Evolutionary conservation across 306 rosid genomes (phyloP), one percentile per base, ranked within the genome.

Genomic region (Cicer bijugum): DNA sequence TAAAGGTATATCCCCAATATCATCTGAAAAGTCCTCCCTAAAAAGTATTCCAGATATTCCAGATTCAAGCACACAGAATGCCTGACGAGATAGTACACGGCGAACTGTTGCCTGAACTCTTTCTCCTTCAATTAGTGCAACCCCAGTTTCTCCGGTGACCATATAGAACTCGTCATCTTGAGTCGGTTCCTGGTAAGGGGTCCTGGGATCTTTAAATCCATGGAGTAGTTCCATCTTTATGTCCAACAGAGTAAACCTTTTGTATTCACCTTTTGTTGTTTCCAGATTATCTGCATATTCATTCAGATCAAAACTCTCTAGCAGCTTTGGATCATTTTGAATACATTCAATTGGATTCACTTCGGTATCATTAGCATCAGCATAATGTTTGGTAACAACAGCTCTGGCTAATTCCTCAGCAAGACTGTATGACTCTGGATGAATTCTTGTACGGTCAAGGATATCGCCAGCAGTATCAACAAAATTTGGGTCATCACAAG

Each of bases 171-270:
- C 85, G 42, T 84, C 88, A 40, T 84, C 88, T 68, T 74, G 85
- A 65, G 79, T 78, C 0, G 76, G 88, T 66, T 81, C 83, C 6
- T 10, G 10, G 43, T 81, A 84, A 51, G 85, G 83, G 28, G 33
- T 70, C 76, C 88, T 72, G 12, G 88, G 88, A 81, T 84, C 88
- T 67, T 19, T 71, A 81, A 84, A 84, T 70, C 83, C 85, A 58
- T 84, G 73, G 64, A 84, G 74, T 45, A 84, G 64, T 74, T 84
- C 88, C 67, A 70, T 76, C 72, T 39, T 84, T 74, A 84, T 81
- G 52, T 84, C 88, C 65, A 59, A 16, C 67, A 84, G 81, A 16
- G 88, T 84, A 37, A 23, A 48, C 57, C 48, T 75, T 81, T 3
- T 66, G 80, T 11, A 12, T 60, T 78, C 83, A 20, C 83, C 83